phyloP scores from a whole-genome alignment of 148 eudicot species.

The Silene latifolia region DNA sequence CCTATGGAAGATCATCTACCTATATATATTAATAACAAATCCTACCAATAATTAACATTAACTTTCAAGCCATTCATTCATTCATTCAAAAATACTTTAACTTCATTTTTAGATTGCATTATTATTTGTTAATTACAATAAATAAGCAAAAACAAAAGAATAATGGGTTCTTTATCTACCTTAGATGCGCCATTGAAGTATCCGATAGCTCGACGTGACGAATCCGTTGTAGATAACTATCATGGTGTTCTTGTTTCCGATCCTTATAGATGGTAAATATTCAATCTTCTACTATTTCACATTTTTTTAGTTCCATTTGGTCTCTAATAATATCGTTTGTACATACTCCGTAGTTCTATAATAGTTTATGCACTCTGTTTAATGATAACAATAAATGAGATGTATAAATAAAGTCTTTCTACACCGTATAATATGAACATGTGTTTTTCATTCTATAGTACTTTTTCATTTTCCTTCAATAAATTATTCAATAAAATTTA shows the following conservation, averaged over 20 bases:
- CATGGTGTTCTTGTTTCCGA: slow-evolving; percentile 72
- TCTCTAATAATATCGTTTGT: too few relatives aligned
- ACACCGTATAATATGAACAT: too few relatives aligned
- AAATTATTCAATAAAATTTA: too few relatives aligned
- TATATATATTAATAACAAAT: background rate
- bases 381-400: background rate
- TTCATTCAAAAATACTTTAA: background rate
- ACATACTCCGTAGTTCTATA: too few relatives aligned
- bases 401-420: background rate
- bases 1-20: background rate
- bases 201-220: slow-evolving; percentile 65
- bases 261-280: slow-evolving; percentile 82
- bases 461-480: too few relatives aligned
- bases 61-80: background rate
- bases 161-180: slow-evolving; percentile 60
- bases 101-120: background rate
- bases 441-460: too few relatives aligned
- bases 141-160: background rate
- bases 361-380: too few relatives aligned
- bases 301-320: background rate
- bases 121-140: background rate
- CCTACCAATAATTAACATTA: background rate
- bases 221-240: slow-evolving; percentile 62
- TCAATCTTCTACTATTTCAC: background rate
- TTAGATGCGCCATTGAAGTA: slow-evolving; percentile 44